These are phyloP conservation scores for Ilyonectria destructans DNA, from an alignment of 2,329 filamentous ascomycete genomes.

Conservation along the genomic window DNA sequence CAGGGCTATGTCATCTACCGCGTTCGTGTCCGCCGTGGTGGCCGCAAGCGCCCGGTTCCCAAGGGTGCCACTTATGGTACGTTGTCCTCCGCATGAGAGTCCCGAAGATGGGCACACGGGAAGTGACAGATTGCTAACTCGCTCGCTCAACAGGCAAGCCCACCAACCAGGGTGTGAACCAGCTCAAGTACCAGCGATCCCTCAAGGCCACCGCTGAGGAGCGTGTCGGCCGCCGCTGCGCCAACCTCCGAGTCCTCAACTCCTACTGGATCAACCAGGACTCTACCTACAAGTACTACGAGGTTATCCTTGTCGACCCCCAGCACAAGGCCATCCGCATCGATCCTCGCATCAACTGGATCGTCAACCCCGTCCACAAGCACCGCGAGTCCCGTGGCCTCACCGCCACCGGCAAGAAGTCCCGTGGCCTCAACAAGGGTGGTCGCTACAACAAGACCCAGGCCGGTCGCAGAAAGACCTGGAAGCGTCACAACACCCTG, in stretches of 20 bases:
- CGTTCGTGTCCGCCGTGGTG: constrained; percentile 97
- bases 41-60: constrained; percentile 94
- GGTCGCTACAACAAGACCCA: constrained; percentile 99
- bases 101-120: neutral
- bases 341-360: constrained; percentile 99
- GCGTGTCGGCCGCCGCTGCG: constrained; percentile 99
- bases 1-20: constrained; percentile 99
- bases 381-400: constrained; percentile 98
- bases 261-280: constrained; percentile 99
- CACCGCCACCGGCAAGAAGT: constrained; percentile 99
- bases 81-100: constrained; percentile 52
- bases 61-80: constrained; percentile 99
- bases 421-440: constrained; percentile 98
- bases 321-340: constrained; percentile 99
- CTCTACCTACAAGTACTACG: constrained; percentile 99
- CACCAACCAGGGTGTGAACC: constrained; percentile 99
- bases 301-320: constrained; percentile 99
- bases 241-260: constrained; percentile 99
- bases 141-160: constrained; percentile 84
- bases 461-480: constrained; percentile 98
- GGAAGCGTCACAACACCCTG: constrained; percentile 99
- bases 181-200: constrained; percentile 99
- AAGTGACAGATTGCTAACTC: constrained; percentile 41
- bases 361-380: constrained; percentile 99
- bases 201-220: constrained; percentile 98